Evolutionary conservation across 2,329 filamentous ascomycete species (phyloP).

Genomic region (Mariannaea elegans): DNA sequence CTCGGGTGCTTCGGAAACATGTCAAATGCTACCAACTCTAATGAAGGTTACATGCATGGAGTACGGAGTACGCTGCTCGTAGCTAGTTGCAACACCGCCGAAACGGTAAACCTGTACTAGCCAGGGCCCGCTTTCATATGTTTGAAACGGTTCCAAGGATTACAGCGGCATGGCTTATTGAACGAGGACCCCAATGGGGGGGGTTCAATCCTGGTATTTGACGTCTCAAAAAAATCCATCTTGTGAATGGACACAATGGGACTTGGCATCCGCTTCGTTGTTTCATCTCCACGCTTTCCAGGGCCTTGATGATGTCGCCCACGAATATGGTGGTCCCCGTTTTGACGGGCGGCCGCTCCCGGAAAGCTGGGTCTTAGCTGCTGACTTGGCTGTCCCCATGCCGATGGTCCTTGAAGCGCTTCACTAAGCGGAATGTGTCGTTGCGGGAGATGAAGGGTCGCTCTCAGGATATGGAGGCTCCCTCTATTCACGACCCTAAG

Average conservation of each 20-base stretch:
- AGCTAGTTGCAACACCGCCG: not conserved
- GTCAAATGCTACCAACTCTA: too few relatives aligned
- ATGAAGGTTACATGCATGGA: too few relatives aligned
- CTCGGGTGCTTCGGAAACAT: too few relatives aligned
- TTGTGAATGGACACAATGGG: not conserved
- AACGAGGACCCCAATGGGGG: not conserved
- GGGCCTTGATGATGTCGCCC: not conserved
- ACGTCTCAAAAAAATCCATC: not conserved
- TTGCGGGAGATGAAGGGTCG: slow-evolving; percentile 35
- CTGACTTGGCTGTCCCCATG: not conserved
- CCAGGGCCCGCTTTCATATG: slow-evolving; percentile 8
- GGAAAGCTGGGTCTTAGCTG: not conserved
- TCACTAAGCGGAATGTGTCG: too few relatives aligned
- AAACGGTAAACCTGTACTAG: not conserved
- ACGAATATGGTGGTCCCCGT: slow-evolving; percentile 17
- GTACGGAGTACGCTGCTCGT: too few relatives aligned
- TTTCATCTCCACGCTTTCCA: slow-evolving; percentile 26
- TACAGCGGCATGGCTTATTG: not conserved
- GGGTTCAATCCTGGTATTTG: not conserved
- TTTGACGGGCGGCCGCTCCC: slow-evolving; percentile 32
- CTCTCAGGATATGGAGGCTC: too few relatives aligned
- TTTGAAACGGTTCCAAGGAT: slow-evolving; percentile 26
- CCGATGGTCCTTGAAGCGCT: too few relatives aligned
- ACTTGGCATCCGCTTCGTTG: slow-evolving; percentile 6
- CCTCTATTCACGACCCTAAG: too few relatives aligned